Evolutionary conservation across 1,139 yeast genomes (phyloP), one percentile per base, ranked within the genome.

Genomic region (Candida tetrigidarum): DNA sequence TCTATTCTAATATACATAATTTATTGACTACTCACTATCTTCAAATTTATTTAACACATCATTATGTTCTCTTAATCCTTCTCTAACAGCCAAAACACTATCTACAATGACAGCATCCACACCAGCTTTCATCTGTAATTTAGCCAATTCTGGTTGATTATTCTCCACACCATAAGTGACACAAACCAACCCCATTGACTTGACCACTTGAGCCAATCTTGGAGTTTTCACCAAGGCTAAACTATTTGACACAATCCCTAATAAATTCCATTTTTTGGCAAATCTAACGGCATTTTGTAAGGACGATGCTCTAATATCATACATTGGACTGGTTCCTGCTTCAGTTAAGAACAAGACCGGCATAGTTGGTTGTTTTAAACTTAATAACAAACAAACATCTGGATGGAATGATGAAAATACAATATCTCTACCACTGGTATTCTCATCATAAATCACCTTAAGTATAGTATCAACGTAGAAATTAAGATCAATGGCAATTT

Each of bases 41-140:
- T 50, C 50, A 27, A 46, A 44, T 23, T 54, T 58, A 42, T 51
- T 56, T 29, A 55, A 43, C 12, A 38, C 41, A 40, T 58, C 59
- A 42, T 53, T 56, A 26, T 59, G 78, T 45, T 67, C 69, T 44
- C 83, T 75, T 53, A 92, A 74, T 5, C 92, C 97, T 56, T 86
- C 87, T 59, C 97, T 78, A 11, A 92, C 96, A 0, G 97, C 97
- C 60, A 92, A 74, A 3, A 93, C 98, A 50, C 91, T 86, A 64
- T 93, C 98, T 4, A 90, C 98, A 67, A 93, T 93, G 16, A 93
- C 98, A 0, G 99, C 99, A 71, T 93, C 98, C 7, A 93, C 97
- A 11, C 98, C 98, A 9, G 96, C 93, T 53, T 81, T 83, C 85
- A 93, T 86, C 64, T 93, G 97, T 49, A 87, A 72, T 55, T 83